Conservation (phyloP, 2,329 filamentous ascomycete genomes). For the Zymoseptoria brevis region DNA sequence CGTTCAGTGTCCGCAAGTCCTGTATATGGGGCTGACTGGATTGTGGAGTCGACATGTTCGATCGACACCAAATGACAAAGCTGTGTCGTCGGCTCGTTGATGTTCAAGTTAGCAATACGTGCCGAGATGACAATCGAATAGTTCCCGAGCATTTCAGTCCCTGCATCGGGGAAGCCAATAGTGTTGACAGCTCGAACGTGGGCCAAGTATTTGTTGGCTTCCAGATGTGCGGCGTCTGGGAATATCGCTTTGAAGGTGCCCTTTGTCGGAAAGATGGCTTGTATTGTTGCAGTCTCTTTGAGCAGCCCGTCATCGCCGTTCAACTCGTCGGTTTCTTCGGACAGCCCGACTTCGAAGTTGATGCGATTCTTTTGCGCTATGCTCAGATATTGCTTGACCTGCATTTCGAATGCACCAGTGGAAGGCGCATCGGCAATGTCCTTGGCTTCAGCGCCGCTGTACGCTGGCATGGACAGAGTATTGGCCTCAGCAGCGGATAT, state of each 20-base stretch:
- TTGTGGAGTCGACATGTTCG: too few species aligned
- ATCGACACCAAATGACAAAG: too few species aligned
- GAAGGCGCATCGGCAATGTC: too few species aligned
- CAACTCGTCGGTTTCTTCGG: background rate
- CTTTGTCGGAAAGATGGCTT: background rate
- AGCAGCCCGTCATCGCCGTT: background rate
- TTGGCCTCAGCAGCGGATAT: background rate
- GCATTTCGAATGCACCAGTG: too few species aligned
- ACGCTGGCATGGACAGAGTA: too few species aligned
- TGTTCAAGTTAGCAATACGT: too few species aligned
- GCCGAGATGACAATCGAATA: background rate
- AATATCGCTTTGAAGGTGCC: background rate
- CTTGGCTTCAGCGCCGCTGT: too few species aligned
- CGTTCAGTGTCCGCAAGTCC: too few species aligned
- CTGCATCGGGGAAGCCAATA: background rate
- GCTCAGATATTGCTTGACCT: too few species aligned
- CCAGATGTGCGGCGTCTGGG: background rate
- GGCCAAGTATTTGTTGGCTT: conserved; percentile 1
- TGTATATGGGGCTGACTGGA: too few species aligned
- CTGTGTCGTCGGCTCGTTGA: too few species aligned
- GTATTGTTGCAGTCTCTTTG: background rate
- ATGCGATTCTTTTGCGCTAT: background rate
- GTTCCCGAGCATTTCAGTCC: background rate
- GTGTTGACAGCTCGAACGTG: conserved; percentile 2
- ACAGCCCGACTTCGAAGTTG: background rate